Base-by-base conservation (phyloP, 2,329 filamentous ascomycete species). In the Colletotrichum incanum region DNA sequence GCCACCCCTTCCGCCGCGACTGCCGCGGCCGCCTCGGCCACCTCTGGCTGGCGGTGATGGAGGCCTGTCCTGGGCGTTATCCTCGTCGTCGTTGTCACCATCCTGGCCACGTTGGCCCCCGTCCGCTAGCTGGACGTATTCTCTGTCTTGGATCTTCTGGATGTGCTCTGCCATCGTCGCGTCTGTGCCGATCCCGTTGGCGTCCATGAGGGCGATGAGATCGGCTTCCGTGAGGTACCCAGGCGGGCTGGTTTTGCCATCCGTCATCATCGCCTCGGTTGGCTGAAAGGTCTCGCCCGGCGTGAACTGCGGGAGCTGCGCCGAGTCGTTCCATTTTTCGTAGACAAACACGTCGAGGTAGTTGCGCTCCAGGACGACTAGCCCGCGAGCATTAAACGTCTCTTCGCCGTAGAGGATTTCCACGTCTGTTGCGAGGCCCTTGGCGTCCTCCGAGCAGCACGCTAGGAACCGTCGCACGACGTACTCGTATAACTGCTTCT, bases 141-240 rank as follows among this genome's bases (percentile, higher is more conserved):
- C 88, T 72, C 96, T 88, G 71, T 95, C 91, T 81, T 98, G 95
- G 77, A 99, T 97, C 82, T 96, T 99, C 71, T 94, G 91, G 78
- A 99, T 99, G 79, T 99, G 96, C 78, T 99, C 96, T 0, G 96
- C 96, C 96, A 99, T 99, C 1, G 96, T 99, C 8, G 96, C 96
- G 84, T 99, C 96, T 12, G 96, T 99, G 16, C 96, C 96, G 75
- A 99, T 99, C 2, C 96, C 96, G 79, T 99, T 99, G 55, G 94
- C 95, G 83, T 99, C 96, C 96, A 99, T 99, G 14, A 99, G 88
- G 3, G 93, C 93, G 79, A 99, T 98, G 34, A 99, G 87, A 80
- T 99, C 96, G 0, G 96, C 95, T 80, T 99, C 96, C 0, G 96
- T 98, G 39, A 99, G 87, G 79, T 97, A 98, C 28, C 88, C 90